Conservation (phyloP, 805 yeast genomes). For the Jamesozyma piceae region DNA sequence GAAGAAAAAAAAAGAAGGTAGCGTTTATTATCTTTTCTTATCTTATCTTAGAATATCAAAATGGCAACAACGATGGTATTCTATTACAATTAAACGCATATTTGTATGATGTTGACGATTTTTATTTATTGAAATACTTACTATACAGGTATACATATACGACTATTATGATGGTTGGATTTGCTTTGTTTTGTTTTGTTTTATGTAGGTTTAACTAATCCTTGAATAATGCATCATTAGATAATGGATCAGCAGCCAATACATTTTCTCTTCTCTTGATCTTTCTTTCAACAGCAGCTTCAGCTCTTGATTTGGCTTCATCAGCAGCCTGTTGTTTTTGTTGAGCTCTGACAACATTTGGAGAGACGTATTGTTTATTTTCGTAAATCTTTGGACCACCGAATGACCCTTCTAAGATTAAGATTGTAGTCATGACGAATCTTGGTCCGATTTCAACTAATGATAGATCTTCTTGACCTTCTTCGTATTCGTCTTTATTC, state of each 20-base stretch:
- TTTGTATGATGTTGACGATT: too few species aligned
- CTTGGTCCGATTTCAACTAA: conserved; percentile 95
- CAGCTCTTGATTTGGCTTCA: conserved; percentile 68
- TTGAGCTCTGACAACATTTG: conserved; percentile 91
- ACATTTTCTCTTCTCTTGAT: conserved; percentile 66
- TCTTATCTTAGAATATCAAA: too few species aligned
- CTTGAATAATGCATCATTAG: conserved; percentile 69
- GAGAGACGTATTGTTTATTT: conserved; percentile 92
- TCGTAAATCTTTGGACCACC: conserved; percentile 97
- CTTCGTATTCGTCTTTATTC: conserved; percentile 44
- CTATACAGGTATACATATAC: neutral
- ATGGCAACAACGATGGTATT: too few species aligned
- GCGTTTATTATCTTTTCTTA: too few species aligned
- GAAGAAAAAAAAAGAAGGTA: too few species aligned
- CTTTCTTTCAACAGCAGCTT: conserved; percentile 69
- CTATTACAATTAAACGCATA: too few species aligned
- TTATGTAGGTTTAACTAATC: too few species aligned
- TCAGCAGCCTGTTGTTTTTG: conserved; percentile 68
- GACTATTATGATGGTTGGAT: neutral
- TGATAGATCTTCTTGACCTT: conserved; percentile 49
- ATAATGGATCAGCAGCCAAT: conserved; percentile 70
- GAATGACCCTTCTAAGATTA: conserved; percentile 90
- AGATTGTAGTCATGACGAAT: conserved; percentile 83
- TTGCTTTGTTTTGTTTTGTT: neutral
- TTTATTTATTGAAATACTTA: too few species aligned